Conservation (phyloP, 2,329 filamentous ascomycete genomes). For the Scytalidium lignicola region DNA sequence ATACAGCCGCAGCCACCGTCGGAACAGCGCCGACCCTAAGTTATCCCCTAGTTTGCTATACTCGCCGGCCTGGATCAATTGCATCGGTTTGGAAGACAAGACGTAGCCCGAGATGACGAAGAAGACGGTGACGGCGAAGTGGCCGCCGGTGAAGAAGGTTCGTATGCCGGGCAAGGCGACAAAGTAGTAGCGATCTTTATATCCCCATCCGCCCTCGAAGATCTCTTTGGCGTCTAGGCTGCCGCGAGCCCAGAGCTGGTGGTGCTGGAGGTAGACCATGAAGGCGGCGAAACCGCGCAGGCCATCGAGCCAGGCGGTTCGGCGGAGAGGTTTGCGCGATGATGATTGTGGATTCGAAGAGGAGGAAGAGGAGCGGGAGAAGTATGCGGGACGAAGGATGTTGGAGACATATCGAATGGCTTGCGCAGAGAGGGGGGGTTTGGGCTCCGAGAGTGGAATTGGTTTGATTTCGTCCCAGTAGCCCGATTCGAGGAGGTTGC, state of each 20-base stretch:
- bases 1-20: slow-evolving; percentile 41
- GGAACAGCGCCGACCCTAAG: slow-evolving; percentile 41
- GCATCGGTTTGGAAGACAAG: slow-evolving; percentile 38
- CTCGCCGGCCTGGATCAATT: slow-evolving; percentile 33
- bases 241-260: slow-evolving; percentile 30
- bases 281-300: slow-evolving; percentile 43
- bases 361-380: background rate
- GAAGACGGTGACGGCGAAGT: slow-evolving; percentile 51
- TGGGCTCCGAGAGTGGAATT: background rate
- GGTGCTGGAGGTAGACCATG: slow-evolving; percentile 42
- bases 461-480: slow-evolving; percentile 2
- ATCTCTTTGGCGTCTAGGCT: slow-evolving; percentile 7
- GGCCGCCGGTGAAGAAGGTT: slow-evolving; percentile 54
- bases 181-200: slow-evolving; percentile 29
- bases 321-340: slow-evolving; percentile 5
- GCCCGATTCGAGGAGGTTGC: slow-evolving; percentile 5
- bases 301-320: slow-evolving; percentile 42
- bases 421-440: slow-evolving; percentile 1
- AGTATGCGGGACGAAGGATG: background rate
- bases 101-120: slow-evolving; percentile 47
- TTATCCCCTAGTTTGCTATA: slow-evolving; percentile 31
- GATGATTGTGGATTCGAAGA: background rate
- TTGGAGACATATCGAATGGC: slow-evolving; percentile 2
- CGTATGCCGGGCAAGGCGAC: slow-evolving; percentile 51
- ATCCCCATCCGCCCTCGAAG: slow-evolving; percentile 24